Base-by-base conservation (phyloP, 306 rosid genomes). In the Lablab purpureus region DNA sequence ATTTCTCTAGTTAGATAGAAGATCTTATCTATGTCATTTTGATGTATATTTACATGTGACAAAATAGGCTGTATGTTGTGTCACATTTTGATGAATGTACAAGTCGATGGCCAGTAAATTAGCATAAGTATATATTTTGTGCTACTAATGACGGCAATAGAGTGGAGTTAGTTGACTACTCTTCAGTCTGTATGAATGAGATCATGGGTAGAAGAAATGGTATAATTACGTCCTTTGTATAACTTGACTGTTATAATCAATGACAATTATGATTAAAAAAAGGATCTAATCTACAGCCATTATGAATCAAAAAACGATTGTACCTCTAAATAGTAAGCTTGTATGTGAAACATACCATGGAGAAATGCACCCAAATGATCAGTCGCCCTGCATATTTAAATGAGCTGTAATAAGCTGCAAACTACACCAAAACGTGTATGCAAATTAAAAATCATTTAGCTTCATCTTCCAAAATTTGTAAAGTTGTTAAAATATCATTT, bases 21-120 rank as follows among this genome's bases (percentile, higher is more conserved):
- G 81, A 52, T 67, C 17, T 19, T 17, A 68, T 67, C 12, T 15
- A 12, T 36, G 6, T 34, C 80, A 74, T 86, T 86, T 80, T 79
- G 87, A 50, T 78, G 76, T 82, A 50, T 36, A 74, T 71, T 52
- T 19, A 15, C 17, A 17, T 9, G 47, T 6, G 36, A 9, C 50
- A 58, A 2, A 54, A 73, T 80, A 43, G 58, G 40, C 10, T 19
- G 65, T 73, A 71, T 47, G 80, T 12, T 28, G 51, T 52, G 41
- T 52, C 28, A 41, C 32, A 41, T 84, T 84, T 84, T 45, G 75
- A 54, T 32, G 55, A 32, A 74, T 74, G 68, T 52, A 75, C 56
- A 71, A 52, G 17, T 55, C 58, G 11, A 14, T 7, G 36, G 51
- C 14, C 51, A 23, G 71, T 52, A 43, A 78, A 71, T 65, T 45